phyloP scores from a whole-genome alignment of 768 basidiomycete genomes.

The Podaxis sp. region DNA sequence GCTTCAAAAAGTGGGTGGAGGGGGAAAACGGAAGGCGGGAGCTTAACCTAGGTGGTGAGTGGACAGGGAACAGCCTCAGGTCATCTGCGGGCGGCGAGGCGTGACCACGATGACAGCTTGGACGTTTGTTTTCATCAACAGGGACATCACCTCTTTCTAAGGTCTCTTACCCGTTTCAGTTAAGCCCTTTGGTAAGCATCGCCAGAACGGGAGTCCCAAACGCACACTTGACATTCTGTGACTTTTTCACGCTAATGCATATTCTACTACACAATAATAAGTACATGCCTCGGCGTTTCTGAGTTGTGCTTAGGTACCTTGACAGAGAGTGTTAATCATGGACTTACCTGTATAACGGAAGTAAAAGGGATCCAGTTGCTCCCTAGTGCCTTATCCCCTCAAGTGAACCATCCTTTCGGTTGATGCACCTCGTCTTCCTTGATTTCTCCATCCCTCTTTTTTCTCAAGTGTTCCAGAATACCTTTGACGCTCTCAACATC shows the following conservation, averaged over 20 bases:
- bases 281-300: too few relatives aligned
- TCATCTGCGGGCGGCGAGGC: background rate
- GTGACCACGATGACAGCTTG: background rate
- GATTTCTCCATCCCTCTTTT: conserved; percentile 64
- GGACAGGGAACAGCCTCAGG: background rate
- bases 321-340: background rate
- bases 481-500: conserved; percentile 67
- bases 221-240: background rate
- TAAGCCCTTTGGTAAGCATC: background rate
- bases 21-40: background rate
- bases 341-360: background rate
- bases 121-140: background rate
- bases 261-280: too few relatives aligned
- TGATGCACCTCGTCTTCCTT: conserved; percentile 43
- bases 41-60: background rate
- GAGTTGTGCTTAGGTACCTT: too few relatives aligned
- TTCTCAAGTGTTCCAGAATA: conserved; percentile 65
- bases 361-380: background rate
- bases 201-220: background rate
- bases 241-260: background rate
- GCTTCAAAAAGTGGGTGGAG: background rate
- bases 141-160: conserved; percentile 1
- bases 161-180: background rate
- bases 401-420: conserved; percentile 60
- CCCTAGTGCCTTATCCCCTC: conserved; percentile 8